Percentiles rank a stretch among this genome's conserved stretches.
These are phyloP conservation scores for Dimocarpus longan DNA, from an alignment of 345 rosid species.

Conservation along the genomic window DNA sequence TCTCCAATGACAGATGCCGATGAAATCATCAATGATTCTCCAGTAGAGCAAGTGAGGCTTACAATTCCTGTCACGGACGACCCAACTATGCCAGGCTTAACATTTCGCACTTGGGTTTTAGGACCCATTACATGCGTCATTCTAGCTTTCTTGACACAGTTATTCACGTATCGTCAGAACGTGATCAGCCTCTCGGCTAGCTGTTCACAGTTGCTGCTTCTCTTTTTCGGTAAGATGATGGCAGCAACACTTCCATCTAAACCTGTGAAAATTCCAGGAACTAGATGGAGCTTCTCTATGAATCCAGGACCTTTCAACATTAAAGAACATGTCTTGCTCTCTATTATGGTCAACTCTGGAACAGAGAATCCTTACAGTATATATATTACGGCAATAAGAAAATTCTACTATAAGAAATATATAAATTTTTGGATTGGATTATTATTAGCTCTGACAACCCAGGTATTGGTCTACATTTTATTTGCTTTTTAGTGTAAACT, in stretches of 20 bases:
- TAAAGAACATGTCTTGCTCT: slow-evolving; percentile 36
- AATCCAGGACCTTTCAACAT: slow-evolving; percentile 43
- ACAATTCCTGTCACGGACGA: slow-evolving; percentile 23
- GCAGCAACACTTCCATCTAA: slow-evolving; percentile 27
- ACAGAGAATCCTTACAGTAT: slow-evolving; percentile 18
- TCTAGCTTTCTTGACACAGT: slow-evolving; percentile 25
- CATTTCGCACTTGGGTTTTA: slow-evolving; percentile 36
- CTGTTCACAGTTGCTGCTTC: slow-evolving; percentile 25
- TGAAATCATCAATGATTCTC: slow-evolving; percentile 6
- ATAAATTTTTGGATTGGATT: slow-evolving; percentile 22
- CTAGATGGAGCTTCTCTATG: slow-evolving; percentile 34
- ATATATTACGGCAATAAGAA: slow-evolving; percentile 4
- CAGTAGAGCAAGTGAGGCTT: slow-evolving; percentile 13
- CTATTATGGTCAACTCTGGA: slow-evolving; percentile 29
- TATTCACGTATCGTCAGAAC: slow-evolving; percentile 29
- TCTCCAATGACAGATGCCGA: too few species aligned
- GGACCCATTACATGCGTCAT: slow-evolving; percentile 18
- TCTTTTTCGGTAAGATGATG: slow-evolving; percentile 33
- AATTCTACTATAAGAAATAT: slow-evolving; percentile 26
- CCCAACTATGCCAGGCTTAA: slow-evolving; percentile 20
- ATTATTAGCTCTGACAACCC: slow-evolving; percentile 32
- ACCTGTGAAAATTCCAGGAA: slow-evolving; percentile 11
- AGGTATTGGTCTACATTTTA: slow-evolving; percentile 12
- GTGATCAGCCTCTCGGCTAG: slow-evolving; percentile 10
- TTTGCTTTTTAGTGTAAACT: too few species aligned